These are phyloP conservation scores for Allium fistulosum DNA, from an alignment of 106 monocot species.

Conservation along the genomic window DNA sequence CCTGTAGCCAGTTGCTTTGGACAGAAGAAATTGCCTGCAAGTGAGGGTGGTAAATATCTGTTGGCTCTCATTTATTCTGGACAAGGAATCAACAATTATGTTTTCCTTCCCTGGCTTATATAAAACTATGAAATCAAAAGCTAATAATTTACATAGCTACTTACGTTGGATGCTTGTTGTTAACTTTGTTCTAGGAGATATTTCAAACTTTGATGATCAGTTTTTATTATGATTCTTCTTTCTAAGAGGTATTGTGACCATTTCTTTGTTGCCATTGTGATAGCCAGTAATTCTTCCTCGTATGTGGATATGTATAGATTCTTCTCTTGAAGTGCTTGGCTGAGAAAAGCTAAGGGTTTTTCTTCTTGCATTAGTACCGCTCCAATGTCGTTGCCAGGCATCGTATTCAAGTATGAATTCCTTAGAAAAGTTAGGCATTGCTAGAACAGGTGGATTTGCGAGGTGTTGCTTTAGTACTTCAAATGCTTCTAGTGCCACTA, in stretches of 20 bases:
- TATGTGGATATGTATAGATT: not conserved
- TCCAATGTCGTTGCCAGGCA: not conserved
- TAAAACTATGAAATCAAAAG: too few species aligned
- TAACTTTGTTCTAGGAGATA: not conserved
- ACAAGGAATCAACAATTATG: too few species aligned
- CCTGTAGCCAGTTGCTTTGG: too few species aligned
- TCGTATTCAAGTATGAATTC: not conserved
- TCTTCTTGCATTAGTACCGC: not conserved
- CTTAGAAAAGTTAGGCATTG: too few species aligned
- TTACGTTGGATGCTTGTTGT: not conserved
- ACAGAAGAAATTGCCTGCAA: too few species aligned
- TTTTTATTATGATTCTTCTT: not conserved
- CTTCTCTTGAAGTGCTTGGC: not conserved
- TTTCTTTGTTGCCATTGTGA: not conserved
- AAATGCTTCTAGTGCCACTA: not conserved
- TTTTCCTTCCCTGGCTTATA: too few species aligned
- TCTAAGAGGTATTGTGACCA: not conserved
- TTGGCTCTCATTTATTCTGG: too few species aligned
- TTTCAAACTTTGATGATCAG: too few species aligned
- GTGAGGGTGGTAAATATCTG: too few species aligned
- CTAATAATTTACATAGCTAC: not conserved
- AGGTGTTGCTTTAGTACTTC: not conserved
- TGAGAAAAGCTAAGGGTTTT: not conserved
- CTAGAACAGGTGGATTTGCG: too few species aligned
- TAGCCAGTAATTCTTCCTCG: conserved; percentile 3